These are phyloP conservation scores for Micractinium conductrix DNA, from an alignment of 139 green algal genomes.

Conservation along the genomic window DNA sequence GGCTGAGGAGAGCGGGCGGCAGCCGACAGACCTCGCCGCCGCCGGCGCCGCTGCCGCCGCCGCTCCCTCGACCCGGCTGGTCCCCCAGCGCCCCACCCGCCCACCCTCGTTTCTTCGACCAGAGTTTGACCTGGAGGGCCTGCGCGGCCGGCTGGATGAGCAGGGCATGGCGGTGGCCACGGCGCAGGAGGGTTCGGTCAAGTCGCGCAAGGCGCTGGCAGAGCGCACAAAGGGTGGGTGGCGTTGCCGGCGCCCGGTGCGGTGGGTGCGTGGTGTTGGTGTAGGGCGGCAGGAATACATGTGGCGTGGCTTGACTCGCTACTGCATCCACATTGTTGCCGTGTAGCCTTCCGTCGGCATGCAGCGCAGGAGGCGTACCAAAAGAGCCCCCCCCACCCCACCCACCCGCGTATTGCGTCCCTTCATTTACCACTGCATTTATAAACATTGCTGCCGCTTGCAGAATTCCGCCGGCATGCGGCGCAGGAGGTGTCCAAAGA, in stretches of 20 bases:
- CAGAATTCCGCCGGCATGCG: slow-evolving; percentile 11
- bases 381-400: too few relatives aligned
- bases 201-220: slow-evolving; percentile 63
- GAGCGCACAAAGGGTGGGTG: slow-evolving; percentile 63
- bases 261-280: background rate
- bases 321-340: too few relatives aligned
- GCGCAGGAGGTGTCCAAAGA: slow-evolving; percentile 24
- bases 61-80: background rate
- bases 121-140: slow-evolving; percentile 89
- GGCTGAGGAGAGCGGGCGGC: background rate
- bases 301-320: too few relatives aligned
- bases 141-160: slow-evolving; percentile 81
- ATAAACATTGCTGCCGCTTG: background rate
- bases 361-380: too few relatives aligned
- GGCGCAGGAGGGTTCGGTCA: slow-evolving; percentile 78
- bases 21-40: background rate
- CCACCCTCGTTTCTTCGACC: background rate
- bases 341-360: too few relatives aligned
- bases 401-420: background rate
- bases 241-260: too few relatives aligned
- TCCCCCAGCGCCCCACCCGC: background rate
- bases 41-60: background rate
- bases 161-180: slow-evolving; percentile 83
- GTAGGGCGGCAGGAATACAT: background rate
- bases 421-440: too few relatives aligned